Conservation (phyloP, 257 asterid species). For the Catharanthus roseus region DNA sequence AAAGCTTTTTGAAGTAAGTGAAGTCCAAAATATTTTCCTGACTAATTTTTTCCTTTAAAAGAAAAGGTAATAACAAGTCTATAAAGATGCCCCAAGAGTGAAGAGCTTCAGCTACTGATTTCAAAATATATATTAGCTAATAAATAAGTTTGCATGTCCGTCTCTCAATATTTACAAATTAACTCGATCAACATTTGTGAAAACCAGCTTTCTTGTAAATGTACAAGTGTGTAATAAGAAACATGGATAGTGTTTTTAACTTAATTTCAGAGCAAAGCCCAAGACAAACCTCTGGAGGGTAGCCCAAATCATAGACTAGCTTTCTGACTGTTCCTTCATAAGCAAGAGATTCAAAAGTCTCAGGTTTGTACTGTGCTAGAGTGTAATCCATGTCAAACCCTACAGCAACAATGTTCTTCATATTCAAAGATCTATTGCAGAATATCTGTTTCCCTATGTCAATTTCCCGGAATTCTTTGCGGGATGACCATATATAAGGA, state of each 20-base stretch:
- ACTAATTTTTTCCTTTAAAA: not conserved
- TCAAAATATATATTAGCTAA: not conserved
- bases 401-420: conserved; percentile 82
- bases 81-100: no score
- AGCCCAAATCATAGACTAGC: conserved; percentile 82
- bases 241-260: not conserved
- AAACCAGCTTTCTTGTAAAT: not conserved
- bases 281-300: conserved; percentile 73
- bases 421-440: conserved; percentile 92
- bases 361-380: conserved; percentile 85
- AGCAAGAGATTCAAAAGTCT: conserved; percentile 94
- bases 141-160: no score
- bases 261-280: conserved; percentile 1
- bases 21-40: not conserved
- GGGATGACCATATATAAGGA: conserved; percentile 70
- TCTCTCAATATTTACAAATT: no score
- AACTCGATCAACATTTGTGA: not conserved
- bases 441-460: conserved; percentile 72
- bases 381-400: conserved; percentile 99
- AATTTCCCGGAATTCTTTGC: conserved; percentile 60
- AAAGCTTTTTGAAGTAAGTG: not conserved
- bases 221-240: not conserved
- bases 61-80: not conserved
- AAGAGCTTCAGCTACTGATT: no score
- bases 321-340: conserved; percentile 85